Base-by-base conservation (phyloP, 768 basidiomycete genomes). In the Suillus luteus region DNA sequence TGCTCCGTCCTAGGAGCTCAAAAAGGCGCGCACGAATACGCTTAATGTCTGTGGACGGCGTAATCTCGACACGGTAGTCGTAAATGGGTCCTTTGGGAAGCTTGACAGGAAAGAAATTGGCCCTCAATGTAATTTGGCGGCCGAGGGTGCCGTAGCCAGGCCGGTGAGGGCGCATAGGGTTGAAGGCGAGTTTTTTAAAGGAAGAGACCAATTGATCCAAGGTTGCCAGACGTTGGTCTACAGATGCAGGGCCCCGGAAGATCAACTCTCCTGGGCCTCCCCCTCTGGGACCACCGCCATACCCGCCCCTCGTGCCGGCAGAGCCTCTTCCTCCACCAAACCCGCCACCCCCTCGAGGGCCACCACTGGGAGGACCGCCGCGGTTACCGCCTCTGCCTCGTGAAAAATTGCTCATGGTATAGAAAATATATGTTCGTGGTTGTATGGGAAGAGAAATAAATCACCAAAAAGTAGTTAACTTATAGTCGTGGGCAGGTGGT, bases 101-200 rank as follows among this genome's bases (percentile, higher is more conserved):
- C 24, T 69, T 74, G 60, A 84, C 68, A 0, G 84, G 65, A 66
- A 86, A 85, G 69, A 84, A 84, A 63, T 85, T 85, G 44, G 83
- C 71, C 1, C 85, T 80, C 9, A 86, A 69, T 27, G 75, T 78
- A 61, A 81, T 76, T 27, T 69, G 4, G 5, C 60, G 73, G 9
- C 84, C 84, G 8, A 68, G 65, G 1, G 73, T 78, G 10, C 84
- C 84, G 57, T 76, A 84, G n/a, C 75, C 77, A 8, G 83, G 83
- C 5, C 84, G 80, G 19, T 73, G 69, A 5, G 85, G 85, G 12
- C 81, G 77, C 5, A 73, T 71, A 11, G 80, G 61, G 24, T 72
- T 70, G 48, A 81, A 48, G 0, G 70, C 64, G 1, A 76, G 67
- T 0, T 73, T 69, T 17, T 68, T 72, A 59, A 80, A 73, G 0